Evolutionary conservation across 345 rosid genomes (phyloP).

Genomic region (Bruguiera gymnorhiza): DNA sequence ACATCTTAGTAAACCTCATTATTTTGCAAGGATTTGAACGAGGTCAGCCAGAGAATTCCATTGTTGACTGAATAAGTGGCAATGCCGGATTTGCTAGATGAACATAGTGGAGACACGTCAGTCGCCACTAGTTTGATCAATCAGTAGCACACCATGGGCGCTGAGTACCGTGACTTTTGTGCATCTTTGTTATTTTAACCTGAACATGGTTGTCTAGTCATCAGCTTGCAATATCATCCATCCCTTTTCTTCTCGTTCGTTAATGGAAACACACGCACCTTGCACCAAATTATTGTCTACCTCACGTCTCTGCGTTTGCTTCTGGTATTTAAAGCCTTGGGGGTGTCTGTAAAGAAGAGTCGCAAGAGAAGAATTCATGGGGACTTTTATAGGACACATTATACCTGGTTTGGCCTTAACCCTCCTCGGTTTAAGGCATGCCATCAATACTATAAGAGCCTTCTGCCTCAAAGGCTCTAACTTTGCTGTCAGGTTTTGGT

Average conservation of each 20-base stretch:
- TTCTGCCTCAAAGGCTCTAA: slow-evolving; percentile 57
- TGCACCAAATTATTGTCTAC: slow-evolving; percentile 35
- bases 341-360: slow-evolving; percentile 6
- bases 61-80: slow-evolving; percentile 25
- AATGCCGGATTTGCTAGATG: slow-evolving; percentile 20
- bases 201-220: too few relatives aligned
- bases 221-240: not conserved
- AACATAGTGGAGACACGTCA: slow-evolving; percentile 29
- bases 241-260: slow-evolving; percentile 21
- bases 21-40: slow-evolving; percentile 7
- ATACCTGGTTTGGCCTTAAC: slow-evolving; percentile 66
- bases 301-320: not conserved
- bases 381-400: slow-evolving; percentile 67
- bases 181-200: too few relatives aligned
- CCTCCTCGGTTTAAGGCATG: slow-evolving; percentile 83
- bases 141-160: not conserved
- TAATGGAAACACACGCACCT: slow-evolving; percentile 62
- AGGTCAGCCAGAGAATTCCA: slow-evolving; percentile 5
- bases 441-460: slow-evolving; percentile 53
- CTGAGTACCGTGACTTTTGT: too few relatives aligned
- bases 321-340: slow-evolving; percentile 32
- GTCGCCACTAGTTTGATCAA: slow-evolving; percentile 29
- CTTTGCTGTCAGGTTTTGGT: slow-evolving; percentile 53
- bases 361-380: slow-evolving; percentile 38
- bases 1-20: slow-evolving; percentile 18